phyloP scores from a whole-genome alignment of 108 stramenopile genomes.

The Parietichytrium sp. region DNA sequence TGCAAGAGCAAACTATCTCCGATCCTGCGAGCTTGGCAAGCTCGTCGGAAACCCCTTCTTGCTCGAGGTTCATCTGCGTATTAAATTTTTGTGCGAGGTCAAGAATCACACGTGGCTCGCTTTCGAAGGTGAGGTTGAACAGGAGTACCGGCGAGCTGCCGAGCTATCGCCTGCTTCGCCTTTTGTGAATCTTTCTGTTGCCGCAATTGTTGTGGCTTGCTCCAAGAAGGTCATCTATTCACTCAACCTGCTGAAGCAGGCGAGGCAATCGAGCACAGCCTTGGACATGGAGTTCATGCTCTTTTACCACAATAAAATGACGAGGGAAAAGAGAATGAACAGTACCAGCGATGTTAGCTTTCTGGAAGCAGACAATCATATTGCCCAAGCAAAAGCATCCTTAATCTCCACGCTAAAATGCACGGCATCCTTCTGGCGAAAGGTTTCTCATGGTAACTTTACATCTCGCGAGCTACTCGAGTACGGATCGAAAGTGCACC shows the following conservation, averaged over 20 bases:
- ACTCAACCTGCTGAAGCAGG: slow-evolving; percentile 18
- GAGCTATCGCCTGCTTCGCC: neutral
- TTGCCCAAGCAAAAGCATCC: neutral
- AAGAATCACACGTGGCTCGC: neutral
- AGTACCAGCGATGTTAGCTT: neutral
- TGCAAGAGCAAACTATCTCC: too few relatives aligned
- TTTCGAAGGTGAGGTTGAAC: neutral
- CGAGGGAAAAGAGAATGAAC: neutral
- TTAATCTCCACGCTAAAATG: neutral
- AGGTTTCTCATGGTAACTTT: slow-evolving; percentile 10
- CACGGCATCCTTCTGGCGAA: slow-evolving; percentile 18
- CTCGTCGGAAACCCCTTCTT: neutral
- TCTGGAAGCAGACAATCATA: neutral
- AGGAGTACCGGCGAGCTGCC: neutral
- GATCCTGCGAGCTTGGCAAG: too few relatives aligned
- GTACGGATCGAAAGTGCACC: neutral
- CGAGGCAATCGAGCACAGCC: neutral
- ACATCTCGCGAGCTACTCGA: neutral
- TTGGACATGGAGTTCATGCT: slow-evolving; percentile 22
- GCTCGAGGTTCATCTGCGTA: neutral
- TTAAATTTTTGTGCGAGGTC: neutral
- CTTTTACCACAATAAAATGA: slow-evolving; percentile 29
- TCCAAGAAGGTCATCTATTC: neutral
- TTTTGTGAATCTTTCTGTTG: neutral
- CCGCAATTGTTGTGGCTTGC: neutral